Evolutionary conservation across 2,329 filamentous ascomycete species (phyloP).

Genomic region (Cordyceps pruinosa): DNA sequence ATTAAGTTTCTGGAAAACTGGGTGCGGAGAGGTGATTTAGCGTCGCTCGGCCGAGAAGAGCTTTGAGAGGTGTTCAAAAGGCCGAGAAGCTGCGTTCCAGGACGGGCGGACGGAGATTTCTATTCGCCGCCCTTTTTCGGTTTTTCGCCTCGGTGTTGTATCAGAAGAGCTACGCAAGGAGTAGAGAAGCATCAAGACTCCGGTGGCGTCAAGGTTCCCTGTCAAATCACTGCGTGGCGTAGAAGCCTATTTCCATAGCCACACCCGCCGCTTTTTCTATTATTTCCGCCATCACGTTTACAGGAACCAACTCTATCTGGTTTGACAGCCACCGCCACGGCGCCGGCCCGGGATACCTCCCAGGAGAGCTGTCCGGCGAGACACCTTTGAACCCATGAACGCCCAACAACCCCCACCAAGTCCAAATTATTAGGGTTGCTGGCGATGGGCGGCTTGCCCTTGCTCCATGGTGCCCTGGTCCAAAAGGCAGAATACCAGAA

Average conservation of each 20-base stretch:
- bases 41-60: conserved; percentile 1
- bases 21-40: conserved; percentile 1
- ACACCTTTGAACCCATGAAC: background rate
- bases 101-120: background rate
- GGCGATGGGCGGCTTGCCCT: background rate
- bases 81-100: background rate
- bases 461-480: background rate
- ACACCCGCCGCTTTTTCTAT: too few species aligned
- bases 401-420: background rate
- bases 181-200: background rate
- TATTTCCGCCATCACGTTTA: too few species aligned
- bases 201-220: background rate
- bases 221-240: too few species aligned
- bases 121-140: background rate
- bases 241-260: too few species aligned
- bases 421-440: background rate
- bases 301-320: background rate
- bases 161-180: too few species aligned
- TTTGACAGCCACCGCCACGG: background rate
- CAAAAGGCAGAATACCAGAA: background rate
- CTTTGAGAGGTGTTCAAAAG: background rate
- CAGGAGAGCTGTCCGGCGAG: background rate
- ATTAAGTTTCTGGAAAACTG: background rate
- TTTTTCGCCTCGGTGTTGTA: background rate
- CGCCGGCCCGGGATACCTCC: background rate